Conservation (phyloP, 2,329 filamentous ascomycete species). For the Aureobasidium melanogenum region DNA sequence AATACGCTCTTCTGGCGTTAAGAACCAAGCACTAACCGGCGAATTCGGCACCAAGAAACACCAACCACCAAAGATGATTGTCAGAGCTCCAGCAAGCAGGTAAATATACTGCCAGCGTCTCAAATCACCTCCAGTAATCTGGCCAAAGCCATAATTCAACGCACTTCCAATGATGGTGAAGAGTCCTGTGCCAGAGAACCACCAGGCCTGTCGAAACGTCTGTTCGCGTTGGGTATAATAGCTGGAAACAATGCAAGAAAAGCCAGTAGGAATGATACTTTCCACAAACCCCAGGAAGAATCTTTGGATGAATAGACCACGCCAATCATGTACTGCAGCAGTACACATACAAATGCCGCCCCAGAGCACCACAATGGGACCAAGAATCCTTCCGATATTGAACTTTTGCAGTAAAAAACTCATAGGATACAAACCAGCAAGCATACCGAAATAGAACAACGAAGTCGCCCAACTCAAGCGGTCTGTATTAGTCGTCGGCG, state of each 20-base stretch:
- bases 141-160: conserved; percentile 24
- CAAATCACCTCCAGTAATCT: conserved; percentile 31
- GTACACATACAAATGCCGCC: conserved; percentile 58
- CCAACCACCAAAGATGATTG: conserved; percentile 24
- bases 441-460: conserved; percentile 73
- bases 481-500: conserved; percentile 54
- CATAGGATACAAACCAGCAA: conserved; percentile 65
- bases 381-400: conserved; percentile 55
- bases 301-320: conserved; percentile 50
- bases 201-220: conserved; percentile 23
- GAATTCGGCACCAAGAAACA: conserved; percentile 27
- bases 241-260: conserved; percentile 43
- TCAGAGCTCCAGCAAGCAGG: conserved; percentile 24
- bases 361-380: conserved; percentile 57
- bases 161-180: conserved; percentile 21
- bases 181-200: conserved; percentile 22
- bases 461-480: conserved; percentile 69
- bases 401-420: conserved; percentile 62
- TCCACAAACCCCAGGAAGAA: conserved; percentile 52
- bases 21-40: conserved; percentile 26
- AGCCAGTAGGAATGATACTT: conserved; percentile 47
- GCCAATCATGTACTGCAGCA: conserved; percentile 54
- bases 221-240: conserved; percentile 36
- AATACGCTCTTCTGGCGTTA: conserved; percentile 27
- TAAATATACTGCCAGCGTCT: conserved; percentile 29